Evolutionary conservation across 371 early-diverging fungal species (phyloP), one percentile per base, ranked within the genome.

Genomic region (Smittium culicis): DNA sequence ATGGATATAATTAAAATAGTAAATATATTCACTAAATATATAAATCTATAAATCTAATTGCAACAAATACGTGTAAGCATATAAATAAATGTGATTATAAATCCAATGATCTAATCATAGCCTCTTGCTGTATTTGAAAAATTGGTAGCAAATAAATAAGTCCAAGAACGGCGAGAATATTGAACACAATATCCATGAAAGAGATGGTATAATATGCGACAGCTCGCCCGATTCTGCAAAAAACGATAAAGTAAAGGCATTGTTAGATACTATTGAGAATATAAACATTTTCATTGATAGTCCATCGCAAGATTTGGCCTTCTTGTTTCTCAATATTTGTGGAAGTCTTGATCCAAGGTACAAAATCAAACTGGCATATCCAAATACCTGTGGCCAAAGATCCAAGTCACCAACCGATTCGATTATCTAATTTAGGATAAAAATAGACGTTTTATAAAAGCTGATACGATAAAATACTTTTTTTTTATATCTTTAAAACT

Each of bases 261-360:
- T 65, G 76, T 92, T 93, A 34, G 91, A 92, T 30, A 86, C 66
- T 27, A 89, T 86, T 31, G 89, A 86, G 75, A 86, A 89, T n/a
- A 84, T 64, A 78, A 92, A 92, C 93, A 93, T 91, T 61, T 74
- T 73, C 30, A 89, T 71, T 20, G 86, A 82, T 45, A 93, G 74
- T 0, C 92, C 92, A 67, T 88, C 84, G 2, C 83, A 83, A 24
- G 89, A 87, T 72, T 86, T 79, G 61, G 82, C 82, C 59, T 80
- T 71, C 75, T 80, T 84, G 69, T 88, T 90, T 73, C 85, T 85
- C 71, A 85, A 80, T 69, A 93, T 86, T 71, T 93, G 93, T 1
- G 93, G 93, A 54, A 92, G 74, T 66, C 91, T 83, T 17, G 86
- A 78, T 34, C 77, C 32, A 73, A 81, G 69, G 61, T 84, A 86